Conservation (phyloP, 1,284 basidiomycete species). For the Amylostereum areolatum region DNA sequence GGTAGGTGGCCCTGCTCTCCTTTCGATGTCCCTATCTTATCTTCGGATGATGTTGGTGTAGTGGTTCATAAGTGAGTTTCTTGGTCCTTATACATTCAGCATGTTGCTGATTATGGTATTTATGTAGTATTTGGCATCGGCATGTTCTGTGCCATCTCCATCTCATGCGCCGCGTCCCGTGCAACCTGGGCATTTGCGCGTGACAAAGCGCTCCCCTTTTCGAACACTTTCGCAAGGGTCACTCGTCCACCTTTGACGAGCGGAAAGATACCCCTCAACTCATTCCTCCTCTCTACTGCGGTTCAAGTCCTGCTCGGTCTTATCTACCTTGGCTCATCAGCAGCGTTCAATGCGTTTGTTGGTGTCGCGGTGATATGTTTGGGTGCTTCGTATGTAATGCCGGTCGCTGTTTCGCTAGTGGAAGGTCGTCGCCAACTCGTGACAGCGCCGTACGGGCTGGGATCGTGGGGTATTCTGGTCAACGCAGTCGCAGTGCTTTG, state of each 20-base stretch:
- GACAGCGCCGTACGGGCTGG: slow-evolving; percentile 40
- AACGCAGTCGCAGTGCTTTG: slow-evolving; percentile 43
- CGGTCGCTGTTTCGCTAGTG: slow-evolving; percentile 39
- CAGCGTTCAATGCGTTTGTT: slow-evolving; percentile 52
- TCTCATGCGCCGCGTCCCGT: slow-evolving; percentile 60
- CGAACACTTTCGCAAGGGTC: slow-evolving; percentile 41
- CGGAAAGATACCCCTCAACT: slow-evolving; percentile 45
- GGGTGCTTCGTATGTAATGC: slow-evolving; percentile 46
- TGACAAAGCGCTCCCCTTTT: slow-evolving; percentile 62
- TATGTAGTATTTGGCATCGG: slow-evolving; percentile 44
- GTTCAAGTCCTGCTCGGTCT: slow-evolving; percentile 53
- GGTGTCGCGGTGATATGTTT: slow-evolving; percentile 52
- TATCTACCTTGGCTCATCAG: slow-evolving; percentile 45
- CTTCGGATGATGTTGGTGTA: slow-evolving; percentile 11
- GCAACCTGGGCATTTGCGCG: slow-evolving; percentile 69
- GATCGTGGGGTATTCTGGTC: slow-evolving; percentile 29
- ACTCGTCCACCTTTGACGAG: slow-evolving; percentile 23
- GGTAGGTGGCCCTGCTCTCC: slow-evolving; percentile 24
- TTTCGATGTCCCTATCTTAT: not conserved
- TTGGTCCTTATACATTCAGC: slow-evolving; percentile 7
- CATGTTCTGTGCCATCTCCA: slow-evolving; percentile 52
- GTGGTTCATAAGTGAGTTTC: slow-evolving; percentile 41
- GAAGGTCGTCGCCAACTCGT: slow-evolving; percentile 31
- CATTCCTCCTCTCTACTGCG: slow-evolving; percentile 50
- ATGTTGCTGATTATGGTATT: slow-evolving; percentile 9